Percentiles rank a stretch among this genome's conserved stretches.
phyloP scores from a whole-genome alignment of 192 early-diverging fungal genomes.

The Irineochytrium annulatum region DNA sequence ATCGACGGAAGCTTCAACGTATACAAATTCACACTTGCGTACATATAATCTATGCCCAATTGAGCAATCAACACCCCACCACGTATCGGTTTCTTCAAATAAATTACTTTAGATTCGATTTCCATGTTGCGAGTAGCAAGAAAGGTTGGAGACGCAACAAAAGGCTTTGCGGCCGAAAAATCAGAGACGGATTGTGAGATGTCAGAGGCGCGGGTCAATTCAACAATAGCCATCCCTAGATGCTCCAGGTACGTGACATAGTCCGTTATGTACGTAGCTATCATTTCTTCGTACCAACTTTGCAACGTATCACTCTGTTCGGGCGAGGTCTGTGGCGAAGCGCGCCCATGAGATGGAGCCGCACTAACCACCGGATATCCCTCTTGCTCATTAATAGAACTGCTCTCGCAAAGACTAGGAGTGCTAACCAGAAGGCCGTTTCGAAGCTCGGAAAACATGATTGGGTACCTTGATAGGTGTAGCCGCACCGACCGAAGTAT shows the following conservation, averaged over 20 bases:
- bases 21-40: conserved; percentile 44
- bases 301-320: too few relatives aligned
- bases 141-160: too few relatives aligned
- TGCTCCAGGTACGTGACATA: conserved; percentile 34
- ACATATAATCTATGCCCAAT: conserved; percentile 41
- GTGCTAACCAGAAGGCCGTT: too few relatives aligned
- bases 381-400: too few relatives aligned
- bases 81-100: conserved; percentile 21
- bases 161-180: too few relatives aligned
- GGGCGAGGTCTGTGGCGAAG: too few relatives aligned
- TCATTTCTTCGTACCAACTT: conserved; percentile 37
- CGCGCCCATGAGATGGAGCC: too few relatives aligned
- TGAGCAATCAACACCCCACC: conserved; percentile 39
- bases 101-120: conserved; percentile 30
- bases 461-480: conserved; percentile 40
- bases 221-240: conserved; percentile 31
- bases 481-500: conserved; percentile 41
- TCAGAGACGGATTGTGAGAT: too few relatives aligned
- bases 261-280: conserved; percentile 25
- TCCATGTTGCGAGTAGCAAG: too few relatives aligned
- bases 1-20: conserved; percentile 27
- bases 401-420: too few relatives aligned
- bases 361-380: too few relatives aligned
- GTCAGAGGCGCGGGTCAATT: too few relatives aligned
- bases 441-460: conserved; percentile 46